Percentiles rank a stretch among this genome's conserved stretches.
phyloP scores from a whole-genome alignment of 106 monocot species.

The Acanthochlamys bracteata region DNA sequence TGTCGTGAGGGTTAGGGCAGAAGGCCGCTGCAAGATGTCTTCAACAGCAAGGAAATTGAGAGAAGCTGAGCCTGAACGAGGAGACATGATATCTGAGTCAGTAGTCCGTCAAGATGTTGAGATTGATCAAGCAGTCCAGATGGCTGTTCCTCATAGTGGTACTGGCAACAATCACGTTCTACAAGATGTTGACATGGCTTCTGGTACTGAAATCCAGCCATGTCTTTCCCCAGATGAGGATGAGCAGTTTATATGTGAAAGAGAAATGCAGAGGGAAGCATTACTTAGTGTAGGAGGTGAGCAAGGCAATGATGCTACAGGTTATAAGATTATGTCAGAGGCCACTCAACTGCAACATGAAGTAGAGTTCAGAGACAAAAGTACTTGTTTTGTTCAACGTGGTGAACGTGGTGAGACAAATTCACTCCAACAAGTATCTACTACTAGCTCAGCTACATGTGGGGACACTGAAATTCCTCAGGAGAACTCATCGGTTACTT shows the following conservation, averaged over 20 bases:
- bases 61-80: not conserved
- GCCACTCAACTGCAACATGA: constrained; percentile 10
- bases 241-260: constrained; percentile 4
- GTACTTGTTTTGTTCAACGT: constrained; percentile 1
- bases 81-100: not conserved
- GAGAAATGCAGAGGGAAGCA: constrained; percentile 16
- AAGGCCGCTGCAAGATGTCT: not conserved
- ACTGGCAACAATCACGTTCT: not conserved
- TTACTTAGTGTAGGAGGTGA: constrained; percentile 1
- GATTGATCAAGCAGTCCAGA: not conserved
- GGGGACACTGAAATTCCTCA: constrained; percentile 29
- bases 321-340: constrained; percentile 5
- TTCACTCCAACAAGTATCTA: constrained; percentile 18
- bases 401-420: constrained; percentile 13
- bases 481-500: constrained; percentile 47
- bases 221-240: constrained; percentile 3
- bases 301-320: not conserved
- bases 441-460: constrained; percentile 38
- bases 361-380: not conserved
- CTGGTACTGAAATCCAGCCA: not conserved
- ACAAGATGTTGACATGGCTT: constrained; percentile 2
- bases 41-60: not conserved
- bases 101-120: not conserved
- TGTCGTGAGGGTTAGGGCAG: not conserved
- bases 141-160: not conserved